phyloP scores from a whole-genome alignment of 352 stramenopile species.

The Globisporangium viniferum region DNA sequence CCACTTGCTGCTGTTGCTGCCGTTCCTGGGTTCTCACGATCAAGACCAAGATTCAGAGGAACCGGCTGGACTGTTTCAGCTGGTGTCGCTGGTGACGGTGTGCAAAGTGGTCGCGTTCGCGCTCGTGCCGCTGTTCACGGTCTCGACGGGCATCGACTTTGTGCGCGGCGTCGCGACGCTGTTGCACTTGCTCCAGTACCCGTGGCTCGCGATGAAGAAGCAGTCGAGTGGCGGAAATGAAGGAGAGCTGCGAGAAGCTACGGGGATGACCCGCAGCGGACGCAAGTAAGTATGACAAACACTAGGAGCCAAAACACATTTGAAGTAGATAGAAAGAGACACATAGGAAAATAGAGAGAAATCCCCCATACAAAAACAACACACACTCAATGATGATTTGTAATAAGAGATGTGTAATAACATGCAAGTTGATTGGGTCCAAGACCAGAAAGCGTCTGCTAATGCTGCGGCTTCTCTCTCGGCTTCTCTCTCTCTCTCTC shows the following conservation, averaged over 20 bases:
- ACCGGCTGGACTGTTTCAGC: background rate
- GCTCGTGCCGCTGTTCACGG: constrained; percentile 55
- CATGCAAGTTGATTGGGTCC: constrained; percentile 6
- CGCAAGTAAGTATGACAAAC: background rate
- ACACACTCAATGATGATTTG: constrained; percentile 3
- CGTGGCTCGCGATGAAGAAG: constrained; percentile 19
- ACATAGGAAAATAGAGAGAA: constrained; percentile 6
- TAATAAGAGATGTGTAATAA: constrained; percentile 9
- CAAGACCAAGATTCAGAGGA: background rate
- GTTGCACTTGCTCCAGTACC: constrained; percentile 48
- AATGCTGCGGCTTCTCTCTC: background rate
- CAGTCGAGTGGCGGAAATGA: background rate
- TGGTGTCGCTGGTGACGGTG: constrained; percentile 1
- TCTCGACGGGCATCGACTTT: constrained; percentile 57
- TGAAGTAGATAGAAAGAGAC: background rate
- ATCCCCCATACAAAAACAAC: background rate
- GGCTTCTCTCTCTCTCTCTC: constrained; percentile 4
- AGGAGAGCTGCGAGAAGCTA: background rate
- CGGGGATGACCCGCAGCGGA: background rate
- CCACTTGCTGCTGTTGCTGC: constrained; percentile 58
- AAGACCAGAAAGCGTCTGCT: background rate
- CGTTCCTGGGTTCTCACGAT: constrained; percentile 20
- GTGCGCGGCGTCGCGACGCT: constrained; percentile 50
- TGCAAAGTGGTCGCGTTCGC: constrained; percentile 38
- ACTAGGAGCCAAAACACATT: background rate